Evolutionary conservation across 139 green algal species (phyloP).

Genomic region (Chlamydomonas sp.): DNA sequence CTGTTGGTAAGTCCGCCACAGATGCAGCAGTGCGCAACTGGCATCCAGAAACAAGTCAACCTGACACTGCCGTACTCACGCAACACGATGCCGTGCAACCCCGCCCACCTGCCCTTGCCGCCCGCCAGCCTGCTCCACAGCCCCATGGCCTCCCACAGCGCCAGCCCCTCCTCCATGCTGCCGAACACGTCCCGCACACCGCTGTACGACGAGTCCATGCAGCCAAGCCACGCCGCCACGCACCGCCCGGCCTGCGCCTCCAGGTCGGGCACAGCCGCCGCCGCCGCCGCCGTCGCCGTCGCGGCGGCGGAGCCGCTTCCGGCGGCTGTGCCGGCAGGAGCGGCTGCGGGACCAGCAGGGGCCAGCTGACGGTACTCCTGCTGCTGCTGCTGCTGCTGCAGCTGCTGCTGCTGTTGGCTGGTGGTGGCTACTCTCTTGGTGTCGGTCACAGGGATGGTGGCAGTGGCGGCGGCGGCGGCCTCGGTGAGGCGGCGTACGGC

Average conservation of each 20-base stretch:
- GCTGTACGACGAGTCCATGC: constrained; percentile 20
- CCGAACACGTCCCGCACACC: constrained; percentile 31
- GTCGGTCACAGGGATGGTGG: too few species aligned
- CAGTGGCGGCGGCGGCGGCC: not conserved
- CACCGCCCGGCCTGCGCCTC: constrained; percentile 20
- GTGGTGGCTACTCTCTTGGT: too few species aligned
- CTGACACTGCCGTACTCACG: not conserved
- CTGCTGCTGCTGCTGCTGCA: not conserved
- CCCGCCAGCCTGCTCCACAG: not conserved
- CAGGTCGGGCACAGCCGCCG: not conserved
- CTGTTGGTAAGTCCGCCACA: too few species aligned
- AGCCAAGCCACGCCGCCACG: constrained; percentile 28
- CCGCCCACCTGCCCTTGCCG: constrained; percentile 1
- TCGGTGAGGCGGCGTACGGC: not conserved
- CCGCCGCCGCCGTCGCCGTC: not conserved
- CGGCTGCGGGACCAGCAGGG: too few species aligned
- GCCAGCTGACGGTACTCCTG: not conserved
- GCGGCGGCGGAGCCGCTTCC: not conserved
- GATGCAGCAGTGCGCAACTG: not conserved
- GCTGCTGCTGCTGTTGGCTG: not conserved
- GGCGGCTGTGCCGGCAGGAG: not conserved
- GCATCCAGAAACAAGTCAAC: not conserved
- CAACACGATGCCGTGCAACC: not conserved
- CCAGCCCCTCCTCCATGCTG: not conserved
- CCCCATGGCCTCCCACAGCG: constrained; percentile 33